Evolutionary conservation across 2,329 filamentous ascomycete genomes (phyloP), one percentile per base, ranked within the genome.

Genomic region (Beauveria rudraprayagi): DNA sequence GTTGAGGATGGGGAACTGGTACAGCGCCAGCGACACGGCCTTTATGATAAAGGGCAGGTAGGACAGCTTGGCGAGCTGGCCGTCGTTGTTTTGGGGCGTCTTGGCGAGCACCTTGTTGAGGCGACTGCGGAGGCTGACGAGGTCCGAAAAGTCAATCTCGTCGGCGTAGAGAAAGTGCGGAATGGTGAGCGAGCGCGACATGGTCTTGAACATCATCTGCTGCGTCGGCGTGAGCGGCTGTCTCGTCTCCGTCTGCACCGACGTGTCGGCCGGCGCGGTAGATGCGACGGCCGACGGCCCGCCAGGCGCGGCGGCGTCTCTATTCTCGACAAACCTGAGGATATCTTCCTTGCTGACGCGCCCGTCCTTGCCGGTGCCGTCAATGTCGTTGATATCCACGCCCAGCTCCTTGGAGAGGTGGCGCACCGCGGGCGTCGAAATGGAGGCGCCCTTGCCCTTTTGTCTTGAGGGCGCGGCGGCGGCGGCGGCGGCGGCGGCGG

Each of bases 131-230:
- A 97, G 81, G 54, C 83, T 76, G 62, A 86, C 85, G 5, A 99
- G 82, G 44, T 82, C 79, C 48, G 89, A 87, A 72, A 97, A 88
- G 76, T 95, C 89, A 55, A 96, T 80, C 71, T 93, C 90, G 74
- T 96, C 92, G 44, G 91, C 89, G 77, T 96, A 99, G 63, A 97
- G 84, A 76, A 99, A 97, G 75, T 97, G 94, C 0, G 94, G 94
- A 68, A 97, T 97, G 56, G 76, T 84, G 65, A 99, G 82, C 2
- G 93, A 97, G 62, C 86, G 86, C 16, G 93, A 97, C 94, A 99
- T 99, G 63, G 87, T 83, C 78, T 95, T 97, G 85, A 96, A 97
- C 94, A 99, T 99, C 71, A 91, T 89, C 43, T 84, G 81, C 76
- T 97, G 93, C 16, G 90, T 89, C 43, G 87, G 87, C 14, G 90